Conservation (phyloP, 805 yeast genomes). For the Hanseniaspora singularis region DNA sequence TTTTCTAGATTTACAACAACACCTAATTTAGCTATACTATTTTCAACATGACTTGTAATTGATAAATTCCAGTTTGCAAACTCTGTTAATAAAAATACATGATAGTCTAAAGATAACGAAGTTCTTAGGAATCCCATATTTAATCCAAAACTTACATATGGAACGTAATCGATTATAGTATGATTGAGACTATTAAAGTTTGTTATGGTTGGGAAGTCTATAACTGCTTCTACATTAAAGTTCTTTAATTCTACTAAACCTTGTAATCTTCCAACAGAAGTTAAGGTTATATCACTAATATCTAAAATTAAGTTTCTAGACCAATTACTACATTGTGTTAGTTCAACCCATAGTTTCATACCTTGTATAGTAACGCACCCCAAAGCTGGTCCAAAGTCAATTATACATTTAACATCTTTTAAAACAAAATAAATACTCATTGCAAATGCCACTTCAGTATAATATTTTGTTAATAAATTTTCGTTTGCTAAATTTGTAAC, state of each 20-base stretch:
- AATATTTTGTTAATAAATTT: slow-evolving; percentile 35
- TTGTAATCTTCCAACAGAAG: slow-evolving; percentile 68
- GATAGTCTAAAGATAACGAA: slow-evolving; percentile 71
- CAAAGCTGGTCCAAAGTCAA: slow-evolving; percentile 74
- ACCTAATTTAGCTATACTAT: slow-evolving; percentile 34
- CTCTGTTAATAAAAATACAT: slow-evolving; percentile 59
- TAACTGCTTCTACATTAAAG: slow-evolving; percentile 47
- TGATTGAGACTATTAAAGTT: slow-evolving; percentile 20
- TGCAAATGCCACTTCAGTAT: slow-evolving; percentile 44
- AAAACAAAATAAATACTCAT: slow-evolving; percentile 56
- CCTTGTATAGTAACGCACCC: slow-evolving; percentile 50
- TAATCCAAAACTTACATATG: slow-evolving; percentile 38
- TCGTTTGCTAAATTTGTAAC: not conserved
- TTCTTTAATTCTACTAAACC: slow-evolving; percentile 47
- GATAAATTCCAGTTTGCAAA: slow-evolving; percentile 39
- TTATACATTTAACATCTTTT: slow-evolving; percentile 38
- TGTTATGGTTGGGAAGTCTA: slow-evolving; percentile 50
- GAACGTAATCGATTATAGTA: slow-evolving; percentile 4
- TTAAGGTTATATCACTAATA: slow-evolving; percentile 38
- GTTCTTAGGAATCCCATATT: slow-evolving; percentile 45
- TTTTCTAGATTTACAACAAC: slow-evolving; percentile 40
- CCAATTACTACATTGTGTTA: slow-evolving; percentile 55
- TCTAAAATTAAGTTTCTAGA: slow-evolving; percentile 60
- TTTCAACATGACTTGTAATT: slow-evolving; percentile 56
- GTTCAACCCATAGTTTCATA: slow-evolving; percentile 54